Base-by-base conservation (phyloP, 2,329 filamentous ascomycete genomes). In the Neophaeococcomyces aloes region DNA sequence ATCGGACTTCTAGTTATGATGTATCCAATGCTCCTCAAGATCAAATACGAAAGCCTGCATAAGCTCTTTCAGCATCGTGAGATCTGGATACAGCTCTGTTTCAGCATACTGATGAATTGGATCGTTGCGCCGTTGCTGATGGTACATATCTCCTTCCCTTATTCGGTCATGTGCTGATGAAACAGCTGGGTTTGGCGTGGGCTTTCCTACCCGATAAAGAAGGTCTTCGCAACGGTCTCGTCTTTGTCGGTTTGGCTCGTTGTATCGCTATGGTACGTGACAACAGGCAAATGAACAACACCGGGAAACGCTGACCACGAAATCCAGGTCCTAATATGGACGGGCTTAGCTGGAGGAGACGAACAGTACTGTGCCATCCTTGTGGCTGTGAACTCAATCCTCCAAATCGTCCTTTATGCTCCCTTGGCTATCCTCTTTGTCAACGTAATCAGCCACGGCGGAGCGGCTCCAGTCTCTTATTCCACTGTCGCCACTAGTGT, bases 21-120 rank as follows among this genome's bases (percentile, higher is more conserved):
- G 85, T 94, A 91, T 57, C 87, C 86, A 0, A 93, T 94, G 47
- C 68, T 94, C 0, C 93, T 85, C 71, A 91, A 91, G 61, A 82
- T 93, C 4, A 77, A 77, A 31, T 91, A 78, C 61, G 86, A 93
- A 60, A 75, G 76, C 0, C 64, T 93, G 7, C 83, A 86, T 59
- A 65, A 74, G 2, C 66, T 86, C 3, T 73, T 91, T 46, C 60
- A 65, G 2, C 68, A 77, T 2, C 69, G 69, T 2, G 67, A 68
- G 1, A 66, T 93, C 2, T 94, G 84, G 86, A 75, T 77, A 39
- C 86, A 94, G 60, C 75, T 94, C n/a, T 67, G 59, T 0, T 84
- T 94, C 55, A 87, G 82, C 45, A 62, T 93, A 3, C 52, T 87
- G 3, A 60, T 88, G 21, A 94, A 94, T 58, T 93, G 86, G 86